Conservation (phyloP, 2,329 filamentous ascomycete genomes). For the Ascosphaera apis region DNA sequence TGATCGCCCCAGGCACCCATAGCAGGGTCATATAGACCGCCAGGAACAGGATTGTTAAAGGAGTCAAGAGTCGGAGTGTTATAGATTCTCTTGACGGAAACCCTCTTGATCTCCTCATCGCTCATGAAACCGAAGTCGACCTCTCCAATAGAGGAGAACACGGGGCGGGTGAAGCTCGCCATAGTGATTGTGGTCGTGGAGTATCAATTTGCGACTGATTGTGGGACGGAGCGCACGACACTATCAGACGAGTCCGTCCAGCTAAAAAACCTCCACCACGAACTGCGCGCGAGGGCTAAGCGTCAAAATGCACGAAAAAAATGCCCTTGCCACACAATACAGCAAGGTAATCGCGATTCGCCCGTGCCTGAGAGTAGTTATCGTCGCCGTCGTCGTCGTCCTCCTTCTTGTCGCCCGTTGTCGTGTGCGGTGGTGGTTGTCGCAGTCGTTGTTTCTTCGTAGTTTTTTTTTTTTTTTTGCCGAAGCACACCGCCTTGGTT, state of each 20-base stretch:
- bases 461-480: too few species aligned
- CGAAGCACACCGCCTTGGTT: too few species aligned
- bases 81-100: slow-evolving; percentile 86
- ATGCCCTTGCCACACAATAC: too few species aligned
- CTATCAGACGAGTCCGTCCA: too few species aligned
- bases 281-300: neutral
- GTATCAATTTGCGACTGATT: neutral
- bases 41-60: slow-evolving; percentile 67
- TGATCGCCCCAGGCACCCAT: slow-evolving; percentile 76
- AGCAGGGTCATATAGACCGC: slow-evolving; percentile 79
- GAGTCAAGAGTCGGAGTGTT: slow-evolving; percentile 89
- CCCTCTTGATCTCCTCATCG: slow-evolving; percentile 56
- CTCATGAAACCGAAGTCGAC: slow-evolving; percentile 80
- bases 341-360: too few species aligned
- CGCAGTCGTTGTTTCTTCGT: too few species aligned
- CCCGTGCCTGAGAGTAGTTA: too few species aligned
- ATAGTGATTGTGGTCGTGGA: slow-evolving; percentile 13
- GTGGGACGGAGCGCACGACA: too few species aligned
- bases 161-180: slow-evolving; percentile 40
- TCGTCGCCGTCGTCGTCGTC: too few species aligned
- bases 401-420: too few species aligned
- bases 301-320: too few species aligned
- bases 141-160: slow-evolving; percentile 59
- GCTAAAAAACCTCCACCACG: neutral
- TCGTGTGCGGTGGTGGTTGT: too few species aligned